Percentiles rank a stretch among this genome's conserved stretches.
phyloP scores from a whole-genome alignment of 495 filamentous ascomycete genomes.

The Xylaria sp. region DNA sequence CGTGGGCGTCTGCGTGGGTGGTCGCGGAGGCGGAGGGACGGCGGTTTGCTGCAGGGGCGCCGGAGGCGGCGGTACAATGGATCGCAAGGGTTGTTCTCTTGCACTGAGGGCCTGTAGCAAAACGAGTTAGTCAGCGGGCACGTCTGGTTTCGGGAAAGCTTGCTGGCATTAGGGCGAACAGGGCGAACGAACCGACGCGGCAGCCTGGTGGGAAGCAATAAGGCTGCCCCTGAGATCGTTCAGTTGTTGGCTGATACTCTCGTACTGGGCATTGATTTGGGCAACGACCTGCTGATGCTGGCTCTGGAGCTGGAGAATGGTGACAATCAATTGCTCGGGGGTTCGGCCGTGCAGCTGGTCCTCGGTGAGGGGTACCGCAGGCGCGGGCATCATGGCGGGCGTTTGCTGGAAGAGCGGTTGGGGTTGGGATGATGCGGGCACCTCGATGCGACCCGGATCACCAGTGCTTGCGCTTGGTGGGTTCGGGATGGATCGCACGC shows the following conservation, averaged over 20 bases:
- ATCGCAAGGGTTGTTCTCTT: constrained; percentile 35
- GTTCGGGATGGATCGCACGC: constrained; percentile 35
- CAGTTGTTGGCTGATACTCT: constrained; percentile 41
- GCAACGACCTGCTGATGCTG: constrained; percentile 43
- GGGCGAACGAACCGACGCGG: constrained; percentile 36
- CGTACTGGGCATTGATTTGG: constrained; percentile 43
- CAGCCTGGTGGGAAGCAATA: constrained; percentile 43
- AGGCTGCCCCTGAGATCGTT: constrained; percentile 40
- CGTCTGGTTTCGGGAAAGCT: background rate
- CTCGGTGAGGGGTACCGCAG: constrained; percentile 34
- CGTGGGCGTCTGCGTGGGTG: constrained; percentile 35
- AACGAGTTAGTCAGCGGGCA: constrained; percentile 6
- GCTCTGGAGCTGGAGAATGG: constrained; percentile 43
- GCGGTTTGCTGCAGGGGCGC: constrained; percentile 34
- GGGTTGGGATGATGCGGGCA: constrained; percentile 4
- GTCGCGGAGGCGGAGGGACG: constrained; percentile 36
- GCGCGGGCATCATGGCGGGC: constrained; percentile 37
- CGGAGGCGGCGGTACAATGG: constrained; percentile 38
- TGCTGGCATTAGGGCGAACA: background rate
- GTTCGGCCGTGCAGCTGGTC: constrained; percentile 41
- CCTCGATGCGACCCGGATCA: constrained; percentile 23
- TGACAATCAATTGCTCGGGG: constrained; percentile 43
- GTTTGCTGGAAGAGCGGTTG: constrained; percentile 37
- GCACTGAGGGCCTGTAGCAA: constrained; percentile 35
- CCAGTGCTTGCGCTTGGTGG: constrained; percentile 32